Evolutionary conservation across 176 grass and related monocot genomes (phyloP), one percentile per base, ranked within the genome.

Genomic region (Zoysia japonica): DNA sequence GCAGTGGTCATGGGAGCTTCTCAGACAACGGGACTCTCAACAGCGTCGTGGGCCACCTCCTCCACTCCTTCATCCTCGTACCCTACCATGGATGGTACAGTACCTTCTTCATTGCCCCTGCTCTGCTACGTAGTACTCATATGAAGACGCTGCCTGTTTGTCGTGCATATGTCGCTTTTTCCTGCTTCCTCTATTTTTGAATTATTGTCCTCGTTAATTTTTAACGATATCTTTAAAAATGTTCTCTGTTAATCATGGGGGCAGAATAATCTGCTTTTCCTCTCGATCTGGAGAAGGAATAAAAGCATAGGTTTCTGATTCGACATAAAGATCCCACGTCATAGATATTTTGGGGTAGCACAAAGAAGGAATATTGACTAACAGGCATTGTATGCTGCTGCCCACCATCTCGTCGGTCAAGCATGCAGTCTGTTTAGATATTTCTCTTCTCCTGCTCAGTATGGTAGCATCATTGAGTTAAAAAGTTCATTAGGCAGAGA

Each of bases 1-100:
- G 55, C 65, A 97, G 94, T 65, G 94, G 94, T 0, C 94, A 97
- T 51, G 94, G 94, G 59, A 97, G 94, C 66, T 97, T 97, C 85
- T 97, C 94, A 0, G 87, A 92, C 65, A 85, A 11, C n/a, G 53
- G 12, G 11, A 48, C 11, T 10, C 77, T 97, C 20, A 97, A 97
- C 87, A 85, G 73, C 73, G 78, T 87, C 17, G 89, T 94, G 0
- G 94, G 94, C 0, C 94, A 97, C 16, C 48, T 94, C 0, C 94
- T 97, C 1, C 94, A 97, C 78, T 85, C 82, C 36, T 80, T 64
- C 83, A 92, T 97, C 82, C 84, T 97, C 63, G 94, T 94, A 61
- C 94, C 94, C 2, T 97, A 94, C 84, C 71, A 97, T 55, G 94
- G 94, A 74, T 97, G 94, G 94, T 93, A 57, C 12, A 42, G 4